Evolutionary conservation across 768 basidiomycete genomes (phyloP).

Genomic region (Cystobasidium onofrii): DNA sequence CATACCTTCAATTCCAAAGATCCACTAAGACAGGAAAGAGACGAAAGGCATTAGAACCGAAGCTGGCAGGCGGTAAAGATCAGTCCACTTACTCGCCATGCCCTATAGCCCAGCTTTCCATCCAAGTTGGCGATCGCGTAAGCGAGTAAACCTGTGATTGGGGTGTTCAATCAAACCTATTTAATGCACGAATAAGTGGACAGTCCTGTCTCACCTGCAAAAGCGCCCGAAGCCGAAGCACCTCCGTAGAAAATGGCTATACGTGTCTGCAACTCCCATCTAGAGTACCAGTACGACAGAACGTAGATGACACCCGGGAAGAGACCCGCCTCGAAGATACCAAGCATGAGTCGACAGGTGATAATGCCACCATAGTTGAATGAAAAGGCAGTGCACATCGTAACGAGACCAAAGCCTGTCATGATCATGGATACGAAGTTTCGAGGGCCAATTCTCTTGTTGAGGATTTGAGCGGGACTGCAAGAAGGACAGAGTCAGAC

Average conservation of each 20-base stretch:
- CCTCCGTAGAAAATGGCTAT: slow-evolving; percentile 66
- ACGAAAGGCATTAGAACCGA: background rate
- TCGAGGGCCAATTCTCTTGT: slow-evolving; percentile 2
- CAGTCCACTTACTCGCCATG: too few relatives aligned
- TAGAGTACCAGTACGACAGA: slow-evolving; percentile 61
- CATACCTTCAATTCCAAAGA: background rate
- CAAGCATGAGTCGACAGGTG: slow-evolving; percentile 54
- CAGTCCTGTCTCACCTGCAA: background rate
- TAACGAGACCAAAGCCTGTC: background rate
- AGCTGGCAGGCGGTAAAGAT: too few relatives aligned
- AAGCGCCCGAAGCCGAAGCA: slow-evolving; percentile 56
- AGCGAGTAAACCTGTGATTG: background rate
- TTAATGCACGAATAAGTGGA: too few relatives aligned
- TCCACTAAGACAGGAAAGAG: background rate
- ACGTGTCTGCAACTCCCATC: slow-evolving; percentile 66
- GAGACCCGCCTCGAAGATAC: slow-evolving; percentile 64
- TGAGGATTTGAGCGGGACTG: slow-evolving; percentile 4
- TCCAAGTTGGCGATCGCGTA: slow-evolving; percentile 10
- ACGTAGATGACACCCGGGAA: slow-evolving; percentile 55
- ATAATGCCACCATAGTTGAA: slow-evolving; percentile 7
- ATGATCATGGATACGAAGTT: background rate
- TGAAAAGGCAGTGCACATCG: slow-evolving; percentile 9
- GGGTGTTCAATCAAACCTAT: too few relatives aligned
- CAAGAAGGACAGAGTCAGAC: background rate
- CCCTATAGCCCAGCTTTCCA: background rate